Evolutionary conservation across 768 basidiomycete species (phyloP), one percentile per base, ranked within the genome.

Genomic region (Filobasidium floriforme): DNA sequence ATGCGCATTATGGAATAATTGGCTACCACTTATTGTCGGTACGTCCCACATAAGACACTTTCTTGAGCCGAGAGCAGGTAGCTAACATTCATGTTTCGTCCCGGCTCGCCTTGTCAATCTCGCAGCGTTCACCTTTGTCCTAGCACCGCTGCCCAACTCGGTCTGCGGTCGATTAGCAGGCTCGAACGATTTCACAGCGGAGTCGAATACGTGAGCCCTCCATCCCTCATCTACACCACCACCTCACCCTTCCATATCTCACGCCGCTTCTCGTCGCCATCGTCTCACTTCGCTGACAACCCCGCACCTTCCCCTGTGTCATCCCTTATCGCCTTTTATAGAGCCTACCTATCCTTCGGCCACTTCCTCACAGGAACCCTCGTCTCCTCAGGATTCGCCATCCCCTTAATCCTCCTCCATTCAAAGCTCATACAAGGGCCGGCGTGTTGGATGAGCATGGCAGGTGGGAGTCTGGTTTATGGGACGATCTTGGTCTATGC

Each of bases 11-110:
- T 98, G 88, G 88, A 81, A 86, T 14, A 99, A 99, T 78, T 99
- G 96, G 96, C 83, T 98, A 22, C 96, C 96, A 40, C 82, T 99
- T 61, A 84, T 98, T 70, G 94, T 97, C 70, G 96, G 96, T 96
- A 71, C 68, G 79, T 73, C 18, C 10, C 1, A 46, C 26, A 54
- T 59, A 69, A 89, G 19, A 22, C 41, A 59, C 68, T 11, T 26
- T 15, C 14, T 7, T n/a, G 6, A 19, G n/a, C 43, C 7, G 22
- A 41, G 12, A 52, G 43, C 7, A 43, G 52, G 12, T 43, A 68
- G 18, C 57, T 32, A 12, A 62, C 10, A 44, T 49, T 43, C 22
- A 18, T 12, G 5, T 49, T 49, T 49, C 22, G 46, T 5, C 18
- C 12, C 18, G 46, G 22, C 32, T 37, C 32, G 32, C 9, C 32